These are phyloP conservation scores for Lactarius sanguifluus DNA, from an alignment of 768 basidiomycete species.

Conservation along the genomic window DNA sequence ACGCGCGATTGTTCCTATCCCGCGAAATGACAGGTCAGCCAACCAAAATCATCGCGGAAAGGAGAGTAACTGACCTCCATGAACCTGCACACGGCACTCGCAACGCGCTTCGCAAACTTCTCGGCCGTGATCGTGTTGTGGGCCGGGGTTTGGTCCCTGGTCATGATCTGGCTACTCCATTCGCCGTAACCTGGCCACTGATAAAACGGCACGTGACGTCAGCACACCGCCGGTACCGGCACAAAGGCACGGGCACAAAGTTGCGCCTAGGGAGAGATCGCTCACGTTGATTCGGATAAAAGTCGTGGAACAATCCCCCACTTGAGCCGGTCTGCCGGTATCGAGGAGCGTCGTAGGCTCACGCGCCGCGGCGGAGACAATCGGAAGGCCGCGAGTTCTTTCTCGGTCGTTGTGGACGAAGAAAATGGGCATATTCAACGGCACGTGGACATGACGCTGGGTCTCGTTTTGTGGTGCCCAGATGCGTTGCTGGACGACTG, in stretches of 20 bases:
- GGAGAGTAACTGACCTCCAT: constrained; percentile 1
- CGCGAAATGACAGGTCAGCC: background rate
- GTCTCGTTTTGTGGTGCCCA: constrained; percentile 11
- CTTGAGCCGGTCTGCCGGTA: background rate
- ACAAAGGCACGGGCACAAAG: too few relatives aligned
- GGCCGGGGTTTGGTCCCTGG: constrained; percentile 7
- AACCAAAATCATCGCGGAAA: background rate
- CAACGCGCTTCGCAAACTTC: constrained; percentile 17
- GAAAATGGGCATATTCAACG: constrained; percentile 17
- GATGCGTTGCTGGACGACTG: constrained; percentile 17
- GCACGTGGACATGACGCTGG: background rate
- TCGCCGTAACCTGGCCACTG: constrained; percentile 13
- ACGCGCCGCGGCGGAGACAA: background rate
- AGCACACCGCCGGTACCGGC: background rate
- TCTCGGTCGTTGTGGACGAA: constrained; percentile 4
- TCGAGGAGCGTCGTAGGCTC: background rate
- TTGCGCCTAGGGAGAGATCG: background rate
- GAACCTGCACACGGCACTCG: constrained; percentile 10
- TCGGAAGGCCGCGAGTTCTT: background rate
- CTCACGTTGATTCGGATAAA: constrained; percentile 20
- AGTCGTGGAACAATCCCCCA: constrained; percentile 4
- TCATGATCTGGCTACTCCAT: constrained; percentile 19
- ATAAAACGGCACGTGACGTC: background rate
- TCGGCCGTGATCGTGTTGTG: constrained; percentile 10
- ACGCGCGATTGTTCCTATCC: background rate